Base-by-base conservation (phyloP, 371 early-diverging fungal species). In the Coemansia sp. region DNA sequence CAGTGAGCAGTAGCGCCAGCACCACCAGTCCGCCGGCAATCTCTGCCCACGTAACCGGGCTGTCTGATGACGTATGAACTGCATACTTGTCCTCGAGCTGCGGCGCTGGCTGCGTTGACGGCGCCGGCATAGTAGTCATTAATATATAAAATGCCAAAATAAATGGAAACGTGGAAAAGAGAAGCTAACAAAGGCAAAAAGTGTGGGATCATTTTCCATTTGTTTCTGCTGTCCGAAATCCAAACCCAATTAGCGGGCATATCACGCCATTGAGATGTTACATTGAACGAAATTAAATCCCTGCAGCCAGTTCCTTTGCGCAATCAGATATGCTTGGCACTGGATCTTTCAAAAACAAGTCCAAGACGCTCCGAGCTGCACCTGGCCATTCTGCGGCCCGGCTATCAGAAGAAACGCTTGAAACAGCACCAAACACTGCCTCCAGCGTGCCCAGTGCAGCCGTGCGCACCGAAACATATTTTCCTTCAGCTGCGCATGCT, bases 31-130 rank as follows among this genome's bases (percentile, higher is more conserved):
- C 75, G 12, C 64, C 67, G 13, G 52, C 62, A 56, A 67, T 67
- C 58, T 75, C 75, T 2, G 67, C 58, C 75, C 75, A 75, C 58
- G 67, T 61, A n/a, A 75, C 71, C 11, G 64, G 58, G 4, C 26
- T 46, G 53, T 41, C 54, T 12, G 61, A 58, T 29, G 56, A 56
- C 56, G 32, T n/a, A 56, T 12, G 56, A n/a, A 13, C 56, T 17
- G 15, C 56, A 26, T 28, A 28, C 15, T 36, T 56, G 32, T 9
- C 17, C 17, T 29, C 56, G 9, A 9, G 19, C 56, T 17, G 32
- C 28, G 8, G 56, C 36, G 19, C 19, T 17, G 56, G 7, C 8
- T 29, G 26, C 6, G 19, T 6, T 36, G 9, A 32, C 7, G 12
- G 28, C 26, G 13, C 23, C 13, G 15, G 52, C 21, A 23, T 21